Percentiles rank a stretch among this genome's conserved stretches.
These are phyloP conservation scores for Saitoella complicata DNA, from an alignment of 805 yeast genomes.

Conservation along the genomic window DNA sequence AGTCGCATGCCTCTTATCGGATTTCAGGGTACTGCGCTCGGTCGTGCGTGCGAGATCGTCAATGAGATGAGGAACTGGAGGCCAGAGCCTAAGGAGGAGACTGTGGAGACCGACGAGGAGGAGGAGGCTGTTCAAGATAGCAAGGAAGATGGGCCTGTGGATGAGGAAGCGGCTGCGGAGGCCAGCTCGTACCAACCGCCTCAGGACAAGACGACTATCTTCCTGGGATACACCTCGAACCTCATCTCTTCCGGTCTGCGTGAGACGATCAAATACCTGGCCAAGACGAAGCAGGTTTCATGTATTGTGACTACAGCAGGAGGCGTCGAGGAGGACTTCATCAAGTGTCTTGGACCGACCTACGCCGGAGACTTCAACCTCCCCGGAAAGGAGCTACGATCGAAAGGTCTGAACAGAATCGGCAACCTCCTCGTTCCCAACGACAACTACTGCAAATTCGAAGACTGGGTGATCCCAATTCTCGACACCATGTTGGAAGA, in stretches of 20 bases:
- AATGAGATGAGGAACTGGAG: slow-evolving; percentile 88
- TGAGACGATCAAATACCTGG: slow-evolving; percentile 75
- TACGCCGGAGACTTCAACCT: slow-evolving; percentile 80
- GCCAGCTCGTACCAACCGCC: slow-evolving; percentile 15
- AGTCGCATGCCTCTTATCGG: slow-evolving; percentile 88
- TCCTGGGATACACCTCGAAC: slow-evolving; percentile 92
- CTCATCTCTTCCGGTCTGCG: slow-evolving; percentile 88
- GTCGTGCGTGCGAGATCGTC: slow-evolving; percentile 81
- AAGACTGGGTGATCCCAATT: slow-evolving; percentile 96
- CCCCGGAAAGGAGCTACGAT: slow-evolving; percentile 69
- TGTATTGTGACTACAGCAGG: slow-evolving; percentile 97
- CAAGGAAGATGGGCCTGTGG: slow-evolving; percentile 35
- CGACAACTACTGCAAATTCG: slow-evolving; percentile 93
- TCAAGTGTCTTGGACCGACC: slow-evolving; percentile 93
- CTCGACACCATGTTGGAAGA: slow-evolving; percentile 76
- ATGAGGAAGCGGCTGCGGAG: slow-evolving; percentile 48
- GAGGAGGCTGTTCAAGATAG: slow-evolving; percentile 52
- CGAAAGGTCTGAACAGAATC: slow-evolving; percentile 92
- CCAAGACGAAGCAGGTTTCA: slow-evolving; percentile 84
- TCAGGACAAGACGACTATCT: slow-evolving; percentile 61
- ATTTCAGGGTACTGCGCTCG: slow-evolving; percentile 80
- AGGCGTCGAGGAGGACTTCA: slow-evolving; percentile 93
- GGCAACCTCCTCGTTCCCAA: slow-evolving; percentile 95
- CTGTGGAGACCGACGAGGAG: slow-evolving; percentile 30
- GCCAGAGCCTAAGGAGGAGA: slow-evolving; percentile 33